phyloP scores from a whole-genome alignment of 1,284 basidiomycete genomes.

The Ceratobasidium sp. region DNA sequence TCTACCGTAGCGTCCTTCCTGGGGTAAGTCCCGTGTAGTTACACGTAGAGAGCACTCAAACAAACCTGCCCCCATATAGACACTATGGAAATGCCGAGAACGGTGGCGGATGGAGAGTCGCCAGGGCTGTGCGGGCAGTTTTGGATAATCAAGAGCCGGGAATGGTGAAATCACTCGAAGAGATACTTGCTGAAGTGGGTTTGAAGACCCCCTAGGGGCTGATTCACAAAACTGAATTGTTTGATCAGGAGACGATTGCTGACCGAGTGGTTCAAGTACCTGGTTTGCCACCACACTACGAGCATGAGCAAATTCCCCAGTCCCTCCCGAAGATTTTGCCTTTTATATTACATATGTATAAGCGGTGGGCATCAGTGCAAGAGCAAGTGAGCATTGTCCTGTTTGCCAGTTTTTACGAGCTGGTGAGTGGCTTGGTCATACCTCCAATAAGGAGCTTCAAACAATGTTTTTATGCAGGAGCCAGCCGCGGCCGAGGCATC shows the following conservation, averaged over 20 bases:
- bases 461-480: background rate
- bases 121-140: background rate
- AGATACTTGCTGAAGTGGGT: slow-evolving; percentile 1
- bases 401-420: background rate
- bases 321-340: background rate
- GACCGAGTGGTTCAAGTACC: slow-evolving; percentile 19
- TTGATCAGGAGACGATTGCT: background rate
- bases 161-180: background rate
- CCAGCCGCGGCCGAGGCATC: slow-evolving; percentile 2
- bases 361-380: background rate
- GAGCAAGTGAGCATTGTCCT: background rate
- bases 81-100: slow-evolving; percentile 18
- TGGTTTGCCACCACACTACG: slow-evolving; percentile 16
- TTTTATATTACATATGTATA: background rate
- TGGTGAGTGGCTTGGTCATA: background rate
- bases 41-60: background rate
- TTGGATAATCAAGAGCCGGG: background rate
- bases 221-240: background rate
- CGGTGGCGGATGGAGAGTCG: slow-evolving; percentile 1
- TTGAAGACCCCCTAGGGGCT: background rate
- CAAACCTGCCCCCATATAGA: background rate
- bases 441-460: background rate
- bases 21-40: slow-evolving; percentile 11
- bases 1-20: slow-evolving; percentile 15
- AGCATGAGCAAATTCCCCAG: slow-evolving; percentile 24